Conservation (phyloP, 805 yeast genomes). For the Kodamaea laetipori region DNA sequence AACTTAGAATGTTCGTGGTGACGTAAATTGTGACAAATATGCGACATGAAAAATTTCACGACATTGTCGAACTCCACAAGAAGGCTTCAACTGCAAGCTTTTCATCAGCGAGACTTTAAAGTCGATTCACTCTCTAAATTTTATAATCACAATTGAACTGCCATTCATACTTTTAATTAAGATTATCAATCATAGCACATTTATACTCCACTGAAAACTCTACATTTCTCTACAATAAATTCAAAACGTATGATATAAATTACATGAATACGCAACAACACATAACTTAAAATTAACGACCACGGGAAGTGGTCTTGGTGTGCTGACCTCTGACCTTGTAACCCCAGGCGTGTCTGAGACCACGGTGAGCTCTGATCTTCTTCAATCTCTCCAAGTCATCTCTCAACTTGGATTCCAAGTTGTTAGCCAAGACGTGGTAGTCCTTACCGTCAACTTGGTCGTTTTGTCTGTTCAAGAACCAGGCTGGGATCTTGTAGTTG, state of each 20-base stretch:
- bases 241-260: constrained; percentile 13
- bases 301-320: constrained; percentile 99
- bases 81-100: background rate
- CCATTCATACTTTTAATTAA: no score
- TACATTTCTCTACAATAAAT: constrained; percentile 2
- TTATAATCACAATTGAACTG: no score
- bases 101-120: no score
- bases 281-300: constrained; percentile 44
- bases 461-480: constrained; percentile 99
- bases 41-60: background rate
- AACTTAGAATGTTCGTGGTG: no score
- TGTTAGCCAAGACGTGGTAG: constrained; percentile 98
- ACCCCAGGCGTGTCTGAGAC: constrained; percentile 99
- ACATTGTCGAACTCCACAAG: background rate
- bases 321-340: constrained; percentile 99
- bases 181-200: no score
- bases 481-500: constrained; percentile 98
- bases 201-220: background rate
- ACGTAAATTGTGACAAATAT: no score
- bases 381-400: constrained; percentile 99
- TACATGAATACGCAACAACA: constrained; percentile 17
- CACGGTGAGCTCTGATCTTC: constrained; percentile 99
- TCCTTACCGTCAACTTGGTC: constrained; percentile 99
- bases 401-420: constrained; percentile 98
- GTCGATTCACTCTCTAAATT: no score